These are phyloP conservation scores for Debaryomycetaceae sp. DNA, from an alignment of 1,139 yeast genomes.

Conservation along the genomic window DNA sequence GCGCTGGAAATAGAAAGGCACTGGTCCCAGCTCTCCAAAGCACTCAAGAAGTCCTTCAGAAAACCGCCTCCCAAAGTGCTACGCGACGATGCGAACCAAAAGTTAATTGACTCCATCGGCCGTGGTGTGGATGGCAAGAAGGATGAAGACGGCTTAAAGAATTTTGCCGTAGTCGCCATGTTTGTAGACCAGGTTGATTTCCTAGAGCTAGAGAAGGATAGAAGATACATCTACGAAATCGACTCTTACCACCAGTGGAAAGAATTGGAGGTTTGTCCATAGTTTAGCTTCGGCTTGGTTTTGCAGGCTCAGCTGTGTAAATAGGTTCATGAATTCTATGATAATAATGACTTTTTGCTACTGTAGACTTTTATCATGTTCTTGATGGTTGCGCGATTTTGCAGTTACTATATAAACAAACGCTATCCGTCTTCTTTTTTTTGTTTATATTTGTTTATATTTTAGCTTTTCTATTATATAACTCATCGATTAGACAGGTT, in stretches of 20 bases:
- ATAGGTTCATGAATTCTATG: background rate
- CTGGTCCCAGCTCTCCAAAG: slow-evolving; percentile 60
- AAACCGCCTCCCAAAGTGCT: slow-evolving; percentile 68
- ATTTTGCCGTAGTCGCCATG: slow-evolving; percentile 68
- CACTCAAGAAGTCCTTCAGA: slow-evolving; percentile 61
- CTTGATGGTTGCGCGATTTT: slow-evolving; percentile 5
- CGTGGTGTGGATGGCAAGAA: slow-evolving; percentile 84
- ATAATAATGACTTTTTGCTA: background rate
- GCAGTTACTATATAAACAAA: slow-evolving; percentile 6
- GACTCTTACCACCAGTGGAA: slow-evolving; percentile 64
- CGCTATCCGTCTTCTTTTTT: slow-evolving; percentile 8
- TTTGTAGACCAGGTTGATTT: slow-evolving; percentile 73
- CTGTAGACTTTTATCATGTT: background rate
- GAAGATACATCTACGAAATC: slow-evolving; percentile 53
- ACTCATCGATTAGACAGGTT: background rate
- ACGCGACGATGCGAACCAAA: slow-evolving; percentile 55
- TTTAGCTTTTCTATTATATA: slow-evolving; percentile 5
- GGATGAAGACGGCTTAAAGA: slow-evolving; percentile 63
- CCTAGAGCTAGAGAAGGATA: slow-evolving; percentile 56
- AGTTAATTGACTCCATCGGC: slow-evolving; percentile 62
- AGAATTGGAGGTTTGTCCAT: slow-evolving; percentile 78
- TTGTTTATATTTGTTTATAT: slow-evolving; percentile 4
- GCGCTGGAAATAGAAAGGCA: slow-evolving; percentile 54
- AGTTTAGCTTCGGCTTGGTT: too few relatives aligned
- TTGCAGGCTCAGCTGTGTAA: background rate